Percentiles rank a stretch among this genome's conserved stretches.
Evolutionary conservation across 1,139 yeast genomes (phyloP).

Genomic region (Lodderomyces parapsilosis): DNA sequence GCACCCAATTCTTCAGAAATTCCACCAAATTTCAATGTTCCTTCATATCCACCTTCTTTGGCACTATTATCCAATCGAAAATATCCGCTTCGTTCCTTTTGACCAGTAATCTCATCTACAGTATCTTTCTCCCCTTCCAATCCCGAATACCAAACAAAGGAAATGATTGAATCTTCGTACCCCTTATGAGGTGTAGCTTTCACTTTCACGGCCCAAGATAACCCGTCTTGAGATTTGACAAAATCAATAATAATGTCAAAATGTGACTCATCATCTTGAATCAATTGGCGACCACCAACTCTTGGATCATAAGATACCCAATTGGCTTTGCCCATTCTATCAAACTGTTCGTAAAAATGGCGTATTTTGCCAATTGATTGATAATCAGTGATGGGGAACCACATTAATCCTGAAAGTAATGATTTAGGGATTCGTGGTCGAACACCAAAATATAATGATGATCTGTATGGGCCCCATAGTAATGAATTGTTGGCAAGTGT

Average conservation of each 20-base stretch:
- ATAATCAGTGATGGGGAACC: constrained; percentile 73
- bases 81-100: constrained; percentile 23
- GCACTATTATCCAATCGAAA: constrained; percentile 30
- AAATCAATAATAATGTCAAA: constrained; percentile 69
- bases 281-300: constrained; percentile 76
- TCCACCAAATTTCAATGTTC: constrained; percentile 48
- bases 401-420: constrained; percentile 78
- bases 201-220: constrained; percentile 75
- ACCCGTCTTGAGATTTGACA: constrained; percentile 70
- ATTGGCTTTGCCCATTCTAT: constrained; percentile 72
- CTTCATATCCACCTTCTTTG: constrained; percentile 31
- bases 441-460: constrained; percentile 82
- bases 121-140: constrained; percentile 55
- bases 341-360: constrained; percentile 77
- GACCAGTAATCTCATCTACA: constrained; percentile 16
- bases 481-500: constrained; percentile 34
- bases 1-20: constrained; percentile 53
- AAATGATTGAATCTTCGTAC: constrained; percentile 47
- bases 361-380: constrained; percentile 62
- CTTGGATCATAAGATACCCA: constrained; percentile 90
- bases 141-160: constrained; percentile 78
- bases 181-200: constrained; percentile 60
- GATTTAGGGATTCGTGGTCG: constrained; percentile 81
- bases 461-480: constrained; percentile 91
- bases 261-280: constrained; percentile 65